Percentiles rank a stretch among this genome's conserved stretches.
phyloP scores from a whole-genome alignment of 2,329 filamentous ascomycete genomes.

The Neonectria faginata region DNA sequence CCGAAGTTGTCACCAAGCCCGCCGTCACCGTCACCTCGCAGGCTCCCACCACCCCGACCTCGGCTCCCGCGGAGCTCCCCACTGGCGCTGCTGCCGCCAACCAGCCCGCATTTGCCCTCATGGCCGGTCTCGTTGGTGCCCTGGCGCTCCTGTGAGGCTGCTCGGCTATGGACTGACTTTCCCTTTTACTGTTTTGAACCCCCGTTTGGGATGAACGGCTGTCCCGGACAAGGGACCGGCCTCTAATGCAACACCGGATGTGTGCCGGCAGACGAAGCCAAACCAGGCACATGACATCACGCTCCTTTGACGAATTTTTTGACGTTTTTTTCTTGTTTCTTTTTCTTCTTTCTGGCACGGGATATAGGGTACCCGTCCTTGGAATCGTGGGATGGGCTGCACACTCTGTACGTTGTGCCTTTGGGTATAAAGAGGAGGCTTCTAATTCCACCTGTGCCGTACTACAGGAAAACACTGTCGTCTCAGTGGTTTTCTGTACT shows the following conservation, averaged over 20 bases:
- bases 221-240: neutral
- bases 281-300: constrained; percentile 15
- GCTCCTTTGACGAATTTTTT: constrained; percentile 12
- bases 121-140: constrained; percentile 54
- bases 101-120: constrained; percentile 50
- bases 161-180: neutral
- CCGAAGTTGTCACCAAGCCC: constrained; percentile 39
- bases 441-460: constrained; percentile 1
- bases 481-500: neutral
- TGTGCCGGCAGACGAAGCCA: constrained; percentile 13
- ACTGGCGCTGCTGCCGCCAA: constrained; percentile 48
- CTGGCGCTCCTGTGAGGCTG: constrained; percentile 51
- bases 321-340: neutral
- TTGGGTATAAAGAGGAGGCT: neutral
- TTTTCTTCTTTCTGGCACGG: neutral
- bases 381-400: neutral
- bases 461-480: neutral
- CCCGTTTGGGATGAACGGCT: constrained; percentile 2
- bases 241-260: constrained; percentile 1
- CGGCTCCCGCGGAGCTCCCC: constrained; percentile 42
- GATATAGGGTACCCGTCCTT: constrained; percentile 1
- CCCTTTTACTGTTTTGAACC: constrained; percentile 5
- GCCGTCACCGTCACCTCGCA: constrained; percentile 36
- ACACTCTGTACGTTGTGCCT: constrained; percentile 4
- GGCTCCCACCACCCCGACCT: constrained; percentile 33